These are phyloP conservation scores for Vitellaria paradoxa DNA, from an alignment of 179 eudicot species.

Conservation along the genomic window DNA sequence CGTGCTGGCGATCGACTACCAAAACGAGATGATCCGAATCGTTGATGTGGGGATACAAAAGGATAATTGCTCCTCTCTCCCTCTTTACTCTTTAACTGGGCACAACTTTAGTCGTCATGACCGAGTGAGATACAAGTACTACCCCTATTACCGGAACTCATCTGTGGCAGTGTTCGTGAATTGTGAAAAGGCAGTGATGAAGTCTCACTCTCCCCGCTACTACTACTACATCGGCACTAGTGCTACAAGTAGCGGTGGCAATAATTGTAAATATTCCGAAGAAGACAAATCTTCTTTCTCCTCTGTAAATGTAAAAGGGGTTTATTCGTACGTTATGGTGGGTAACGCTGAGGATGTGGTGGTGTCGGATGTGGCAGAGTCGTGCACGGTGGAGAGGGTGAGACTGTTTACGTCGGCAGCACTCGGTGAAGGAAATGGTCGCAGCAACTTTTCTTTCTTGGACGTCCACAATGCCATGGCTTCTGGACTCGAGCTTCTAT, in stretches of 20 bases:
- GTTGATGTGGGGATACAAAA: slow-evolving; percentile 20
- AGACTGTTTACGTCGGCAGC: no score
- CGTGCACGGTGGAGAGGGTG: no score
- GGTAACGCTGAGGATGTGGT: neutral
- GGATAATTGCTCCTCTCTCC: slow-evolving; percentile 21
- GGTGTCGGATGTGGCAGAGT: no score
- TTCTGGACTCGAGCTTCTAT: neutral
- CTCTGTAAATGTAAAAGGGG: no score
- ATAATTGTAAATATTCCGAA: neutral
- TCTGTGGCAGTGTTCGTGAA: slow-evolving; percentile 1
- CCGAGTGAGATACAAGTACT: no score
- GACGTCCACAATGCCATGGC: neutral
- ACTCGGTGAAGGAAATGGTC: no score
- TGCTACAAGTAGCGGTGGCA: no score
- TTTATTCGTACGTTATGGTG: neutral
- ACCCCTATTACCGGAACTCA: no score
- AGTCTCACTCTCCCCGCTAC: neutral
- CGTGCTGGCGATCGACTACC: slow-evolving; percentile 21
- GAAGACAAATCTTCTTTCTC: no score
- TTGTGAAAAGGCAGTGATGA: slow-evolving; percentile 13
- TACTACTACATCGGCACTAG: neutral
- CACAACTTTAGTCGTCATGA: neutral
- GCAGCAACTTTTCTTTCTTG: neutral
- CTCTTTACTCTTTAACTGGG: neutral
- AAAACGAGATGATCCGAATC: slow-evolving; percentile 11